phyloP scores from a whole-genome alignment of 768 basidiomycete genomes.

The Rhodotorula kratochvilovae region DNA sequence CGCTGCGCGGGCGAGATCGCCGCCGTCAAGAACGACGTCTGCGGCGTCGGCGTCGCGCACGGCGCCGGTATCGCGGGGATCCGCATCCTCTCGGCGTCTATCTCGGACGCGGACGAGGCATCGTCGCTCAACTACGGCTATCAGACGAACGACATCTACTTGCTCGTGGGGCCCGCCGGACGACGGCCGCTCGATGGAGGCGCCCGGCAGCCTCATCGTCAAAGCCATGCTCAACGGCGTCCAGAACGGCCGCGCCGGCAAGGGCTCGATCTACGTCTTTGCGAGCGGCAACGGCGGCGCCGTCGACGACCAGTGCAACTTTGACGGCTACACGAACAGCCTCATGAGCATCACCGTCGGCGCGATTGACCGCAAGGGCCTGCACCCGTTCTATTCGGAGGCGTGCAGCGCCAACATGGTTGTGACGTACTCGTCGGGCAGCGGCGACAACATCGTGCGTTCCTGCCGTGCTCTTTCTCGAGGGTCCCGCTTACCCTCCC shows the following conservation, averaged over 20 bases:
- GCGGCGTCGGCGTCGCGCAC: conserved; percentile 91
- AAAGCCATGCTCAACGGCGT: conserved; percentile 93
- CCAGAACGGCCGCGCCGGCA: conserved; percentile 78
- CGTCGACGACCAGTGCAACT: conserved; percentile 93
- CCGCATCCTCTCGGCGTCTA: conserved; percentile 89
- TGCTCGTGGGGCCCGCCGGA: conserved; percentile 99
- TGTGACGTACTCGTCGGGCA: conserved; percentile 91
- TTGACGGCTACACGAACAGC: conserved; percentile 97
- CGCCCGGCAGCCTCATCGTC: conserved; percentile 79
- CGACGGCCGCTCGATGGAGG: conserved; percentile 91
- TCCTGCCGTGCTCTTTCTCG: neutral
- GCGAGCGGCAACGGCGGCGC: conserved; percentile 94
- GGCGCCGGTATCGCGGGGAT: conserved; percentile 85
- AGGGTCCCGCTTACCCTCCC: neutral
- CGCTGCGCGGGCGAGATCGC: conserved; percentile 96
- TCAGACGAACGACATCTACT: conserved; percentile 85
- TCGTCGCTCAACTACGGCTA: conserved; percentile 89
- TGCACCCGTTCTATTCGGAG: conserved; percentile 96
- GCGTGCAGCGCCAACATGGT: conserved; percentile 96
- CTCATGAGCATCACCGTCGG: conserved; percentile 94
- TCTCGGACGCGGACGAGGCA: conserved; percentile 93
- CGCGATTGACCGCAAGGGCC: conserved; percentile 85
- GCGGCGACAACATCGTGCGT: conserved; percentile 85
- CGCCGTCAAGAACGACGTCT: conserved; percentile 84
- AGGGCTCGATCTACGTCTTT: conserved; percentile 92